These are phyloP conservation scores for Hemileia vastatrix DNA, from an alignment of 1,284 basidiomycete genomes.

Conservation along the genomic window DNA sequence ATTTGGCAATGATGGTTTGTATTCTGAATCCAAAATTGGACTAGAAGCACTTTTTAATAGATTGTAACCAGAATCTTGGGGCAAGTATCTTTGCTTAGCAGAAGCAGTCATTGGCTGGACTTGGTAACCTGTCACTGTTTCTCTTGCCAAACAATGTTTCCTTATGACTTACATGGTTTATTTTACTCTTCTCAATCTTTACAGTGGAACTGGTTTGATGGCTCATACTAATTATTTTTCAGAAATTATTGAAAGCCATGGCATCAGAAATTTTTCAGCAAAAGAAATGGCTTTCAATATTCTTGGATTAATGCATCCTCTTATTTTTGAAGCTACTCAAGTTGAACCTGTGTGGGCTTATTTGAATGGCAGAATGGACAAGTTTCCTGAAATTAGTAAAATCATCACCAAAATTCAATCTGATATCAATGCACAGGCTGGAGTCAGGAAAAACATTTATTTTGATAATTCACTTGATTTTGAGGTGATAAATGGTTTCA, in stretches of 20 bases:
- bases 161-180: slow-evolving; percentile 26
- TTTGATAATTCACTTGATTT: slow-evolving; percentile 92
- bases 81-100: slow-evolving; percentile 93
- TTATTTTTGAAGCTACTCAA: slow-evolving; percentile 99
- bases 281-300: slow-evolving; percentile 99
- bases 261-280: slow-evolving; percentile 93
- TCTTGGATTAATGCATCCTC: slow-evolving; percentile 90
- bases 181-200: slow-evolving; percentile 58
- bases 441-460: slow-evolving; percentile 82
- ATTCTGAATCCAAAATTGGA: slow-evolving; percentile 97
- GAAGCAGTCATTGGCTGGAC: slow-evolving; percentile 92
- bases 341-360: slow-evolving; percentile 99
- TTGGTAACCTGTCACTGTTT: slow-evolving; percentile 23
- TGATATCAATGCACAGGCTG: slow-evolving; percentile 65
- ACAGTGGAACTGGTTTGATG: slow-evolving; percentile 97
- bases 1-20: slow-evolving; percentile 95
- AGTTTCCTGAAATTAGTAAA: slow-evolving; percentile 85
- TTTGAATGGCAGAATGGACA: slow-evolving; percentile 93
- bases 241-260: slow-evolving; percentile 82
- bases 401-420: slow-evolving; percentile 77
- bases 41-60: slow-evolving; percentile 96
- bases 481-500: slow-evolving; percentile 77
- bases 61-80: slow-evolving; percentile 98
- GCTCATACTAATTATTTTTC: slow-evolving; percentile 88
- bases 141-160: not conserved